A percentile compares a stretch with the other conserved stretches of the same genome.
Evolutionary conservation across 2,329 filamentous ascomycete genomes (phyloP).

Genomic region (Ophiostoma quercus): DNA sequence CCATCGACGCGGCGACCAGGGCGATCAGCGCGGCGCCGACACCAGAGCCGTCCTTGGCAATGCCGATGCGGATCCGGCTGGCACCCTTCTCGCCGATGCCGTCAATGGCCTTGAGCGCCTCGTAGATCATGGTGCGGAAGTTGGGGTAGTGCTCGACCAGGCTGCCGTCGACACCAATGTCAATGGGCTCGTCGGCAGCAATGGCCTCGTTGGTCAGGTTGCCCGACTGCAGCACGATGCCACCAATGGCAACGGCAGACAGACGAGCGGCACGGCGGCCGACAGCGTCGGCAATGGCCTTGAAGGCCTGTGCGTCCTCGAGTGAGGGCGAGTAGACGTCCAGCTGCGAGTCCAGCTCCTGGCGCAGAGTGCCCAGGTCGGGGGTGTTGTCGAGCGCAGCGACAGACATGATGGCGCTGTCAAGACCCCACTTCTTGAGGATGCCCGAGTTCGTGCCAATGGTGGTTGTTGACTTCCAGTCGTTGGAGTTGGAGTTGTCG

Average conservation of each 20-base stretch:
- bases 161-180: slow-evolving; percentile 91
- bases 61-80: slow-evolving; percentile 83
- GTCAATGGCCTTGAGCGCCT: slow-evolving; percentile 70
- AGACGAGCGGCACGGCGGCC: slow-evolving; percentile 84
- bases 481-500: slow-evolving; percentile 66
- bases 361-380: slow-evolving; percentile 66
- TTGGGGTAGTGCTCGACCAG: slow-evolving; percentile 93
- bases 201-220: slow-evolving; percentile 54
- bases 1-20: slow-evolving; percentile 70
- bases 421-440: slow-evolving; percentile 79
- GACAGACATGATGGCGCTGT: slow-evolving; percentile 83
- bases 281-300: slow-evolving; percentile 74
- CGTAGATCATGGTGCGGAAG: slow-evolving; percentile 82
- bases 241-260: slow-evolving; percentile 80
- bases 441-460: slow-evolving; percentile 62
- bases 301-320: slow-evolving; percentile 85
- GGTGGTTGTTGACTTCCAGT: slow-evolving; percentile 62
- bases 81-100: slow-evolving; percentile 74
- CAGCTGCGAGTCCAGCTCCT: slow-evolving; percentile 71
- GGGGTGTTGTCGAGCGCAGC: slow-evolving; percentile 74
- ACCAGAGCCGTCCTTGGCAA: slow-evolving; percentile 93
- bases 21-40: slow-evolving; percentile 96
- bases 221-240: slow-evolving; percentile 74
- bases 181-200: slow-evolving; percentile 62
- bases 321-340: slow-evolving; percentile 69